phyloP scores from a whole-genome alignment of 208 protist species.

The Strigomonas culicis region DNA sequence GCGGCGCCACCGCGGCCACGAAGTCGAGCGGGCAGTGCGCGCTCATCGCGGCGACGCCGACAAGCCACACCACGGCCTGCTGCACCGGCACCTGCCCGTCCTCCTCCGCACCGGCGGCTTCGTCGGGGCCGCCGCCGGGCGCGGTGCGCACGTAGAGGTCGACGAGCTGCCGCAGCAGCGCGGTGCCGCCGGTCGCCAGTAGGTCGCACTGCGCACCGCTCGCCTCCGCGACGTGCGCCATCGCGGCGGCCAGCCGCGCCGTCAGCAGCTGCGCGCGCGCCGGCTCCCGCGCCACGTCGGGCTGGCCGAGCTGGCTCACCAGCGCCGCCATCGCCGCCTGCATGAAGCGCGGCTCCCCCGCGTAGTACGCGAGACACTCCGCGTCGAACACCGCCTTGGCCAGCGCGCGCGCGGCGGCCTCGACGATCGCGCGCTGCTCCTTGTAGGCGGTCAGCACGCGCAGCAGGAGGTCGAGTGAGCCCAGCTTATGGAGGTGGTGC shows the following conservation, averaged over 20 bases:
- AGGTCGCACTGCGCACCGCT: constrained; percentile 24
- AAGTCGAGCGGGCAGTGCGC: constrained; percentile 41
- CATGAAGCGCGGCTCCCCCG: constrained; percentile 16
- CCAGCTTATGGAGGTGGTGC: constrained; percentile 31
- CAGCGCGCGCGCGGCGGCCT: constrained; percentile 53
- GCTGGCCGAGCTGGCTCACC: not conserved
- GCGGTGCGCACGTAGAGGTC: not conserved
- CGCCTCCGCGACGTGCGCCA: constrained; percentile 37
- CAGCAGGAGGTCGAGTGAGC: constrained; percentile 37
- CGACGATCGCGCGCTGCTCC: constrained; percentile 30
- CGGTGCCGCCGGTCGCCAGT: constrained; percentile 23
- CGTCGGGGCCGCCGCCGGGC: not conserved
- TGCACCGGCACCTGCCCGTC: constrained; percentile 25
- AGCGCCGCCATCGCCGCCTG: constrained; percentile 3
- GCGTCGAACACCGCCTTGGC: constrained; percentile 67
- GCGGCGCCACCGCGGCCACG: constrained; percentile 32
- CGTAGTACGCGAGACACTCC: constrained; percentile 31
- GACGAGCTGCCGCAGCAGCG: constrained; percentile 11
- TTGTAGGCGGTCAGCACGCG: constrained; percentile 31
- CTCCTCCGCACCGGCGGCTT: constrained; percentile 1
- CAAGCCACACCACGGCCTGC: constrained; percentile 64
- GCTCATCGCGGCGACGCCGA: constrained; percentile 58
- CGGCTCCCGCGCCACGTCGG: not conserved
- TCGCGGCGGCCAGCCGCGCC: constrained; percentile 33
- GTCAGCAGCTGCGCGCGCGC: constrained; percentile 38